Percentiles rank a stretch among this genome's conserved stretches.
Evolutionary conservation across 306 rosid species (phyloP).

Genomic region (Pterocarpus macrocarpus): DNA sequence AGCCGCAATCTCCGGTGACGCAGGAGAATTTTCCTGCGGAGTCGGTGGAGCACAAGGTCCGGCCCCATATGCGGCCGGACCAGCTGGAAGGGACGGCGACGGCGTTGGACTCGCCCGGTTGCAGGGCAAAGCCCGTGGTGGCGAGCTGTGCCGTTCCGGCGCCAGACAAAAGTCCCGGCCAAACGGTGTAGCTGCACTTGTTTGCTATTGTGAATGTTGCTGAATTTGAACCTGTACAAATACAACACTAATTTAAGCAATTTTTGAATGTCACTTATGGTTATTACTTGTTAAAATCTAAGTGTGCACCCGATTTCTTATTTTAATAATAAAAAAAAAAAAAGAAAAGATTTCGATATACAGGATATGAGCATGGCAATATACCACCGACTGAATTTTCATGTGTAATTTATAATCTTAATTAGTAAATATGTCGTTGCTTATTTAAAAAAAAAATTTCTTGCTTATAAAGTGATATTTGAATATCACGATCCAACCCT

Average conservation of each 20-base stretch:
- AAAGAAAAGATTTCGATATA: no score
- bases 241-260: neutral
- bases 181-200: constrained; percentile 68
- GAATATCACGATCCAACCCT: no score
- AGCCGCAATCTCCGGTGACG: constrained; percentile 75
- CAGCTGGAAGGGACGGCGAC: constrained; percentile 59
- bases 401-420: no score
- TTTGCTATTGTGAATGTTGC: constrained; percentile 68
- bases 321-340: no score
- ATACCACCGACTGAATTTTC: no score
- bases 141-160: constrained; percentile 65
- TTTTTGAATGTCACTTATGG: neutral
- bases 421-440: no score
- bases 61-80: constrained; percentile 90
- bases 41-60: constrained; percentile 63
- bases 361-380: no score
- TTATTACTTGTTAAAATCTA: no score
- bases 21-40: constrained; percentile 61
- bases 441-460: no score
- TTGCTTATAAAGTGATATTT: no score
- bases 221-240: constrained; percentile 47
- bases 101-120: constrained; percentile 53
- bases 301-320: no score
- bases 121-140: constrained; percentile 66
- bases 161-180: constrained; percentile 76